A percentile compares a stretch with the other conserved stretches of the same genome.
phyloP scores from a whole-genome alignment of 148 eudicot genomes.

The Tetragonia tetragonoides region DNA sequence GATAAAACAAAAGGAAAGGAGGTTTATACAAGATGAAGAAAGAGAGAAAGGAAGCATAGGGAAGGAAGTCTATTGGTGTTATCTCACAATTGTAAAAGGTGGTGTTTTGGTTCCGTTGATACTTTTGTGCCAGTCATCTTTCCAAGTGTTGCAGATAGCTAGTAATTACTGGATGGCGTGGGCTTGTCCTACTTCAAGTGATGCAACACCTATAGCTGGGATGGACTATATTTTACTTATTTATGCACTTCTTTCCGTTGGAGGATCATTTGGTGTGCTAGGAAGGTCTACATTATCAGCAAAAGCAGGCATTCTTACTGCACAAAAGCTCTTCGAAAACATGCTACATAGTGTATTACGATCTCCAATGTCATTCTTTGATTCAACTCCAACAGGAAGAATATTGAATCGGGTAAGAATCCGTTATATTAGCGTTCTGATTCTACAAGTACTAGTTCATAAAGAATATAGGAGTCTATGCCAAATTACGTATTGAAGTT shows the following conservation, averaged over 20 bases:
- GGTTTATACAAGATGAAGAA: constrained; percentile 86
- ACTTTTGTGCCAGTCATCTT: constrained; percentile 67
- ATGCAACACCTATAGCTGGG: constrained; percentile 37
- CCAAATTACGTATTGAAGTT: neutral
- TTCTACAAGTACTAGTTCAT: neutral
- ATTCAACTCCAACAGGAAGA: constrained; percentile 94
- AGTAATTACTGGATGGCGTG: constrained; percentile 99
- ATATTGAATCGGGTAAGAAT: constrained; percentile 80
- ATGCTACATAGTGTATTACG: constrained; percentile 67
- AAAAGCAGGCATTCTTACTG: constrained; percentile 52
- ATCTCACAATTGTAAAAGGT: constrained; percentile 69
- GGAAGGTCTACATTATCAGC: constrained; percentile 65
- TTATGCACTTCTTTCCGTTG: constrained; percentile 69
- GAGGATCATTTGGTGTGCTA: constrained; percentile 70
- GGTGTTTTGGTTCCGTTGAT: constrained; percentile 78
- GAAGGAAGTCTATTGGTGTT: constrained; percentile 80
- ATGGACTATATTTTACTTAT: constrained; percentile 62
- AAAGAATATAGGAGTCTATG: too few species aligned
- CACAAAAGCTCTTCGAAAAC: constrained; percentile 77
- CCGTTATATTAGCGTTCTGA: neutral
- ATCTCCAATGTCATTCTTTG: constrained; percentile 96
- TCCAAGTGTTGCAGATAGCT: constrained; percentile 77
- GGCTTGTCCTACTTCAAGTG: constrained; percentile 74
- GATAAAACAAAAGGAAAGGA: constrained; percentile 58
- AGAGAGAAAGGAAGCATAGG: constrained; percentile 97